Percentiles rank a stretch among this genome's conserved stretches.
Evolutionary conservation across 768 basidiomycete species (phyloP).

Genomic region (Pleurotus platypus): DNA sequence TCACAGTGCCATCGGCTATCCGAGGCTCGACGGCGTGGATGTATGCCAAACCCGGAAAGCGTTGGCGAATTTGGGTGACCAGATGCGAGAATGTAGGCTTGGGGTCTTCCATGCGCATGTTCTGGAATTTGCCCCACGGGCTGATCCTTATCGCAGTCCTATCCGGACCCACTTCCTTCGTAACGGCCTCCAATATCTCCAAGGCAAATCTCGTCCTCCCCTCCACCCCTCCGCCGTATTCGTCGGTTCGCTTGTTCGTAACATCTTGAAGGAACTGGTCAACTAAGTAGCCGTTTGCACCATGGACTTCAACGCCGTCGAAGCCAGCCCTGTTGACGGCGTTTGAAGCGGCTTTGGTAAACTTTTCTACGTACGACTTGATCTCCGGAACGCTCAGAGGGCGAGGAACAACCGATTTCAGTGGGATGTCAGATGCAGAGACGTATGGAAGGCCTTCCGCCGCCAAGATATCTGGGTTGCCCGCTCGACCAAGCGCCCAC

Average conservation of each 20-base stretch:
- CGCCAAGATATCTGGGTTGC: constrained; percentile 26
- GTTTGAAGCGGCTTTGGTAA: constrained; percentile 36
- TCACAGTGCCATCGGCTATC: neutral
- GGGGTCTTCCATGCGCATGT: constrained; percentile 39
- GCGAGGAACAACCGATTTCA: constrained; percentile 17
- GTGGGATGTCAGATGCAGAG: constrained; percentile 26
- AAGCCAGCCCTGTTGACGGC: constrained; percentile 45
- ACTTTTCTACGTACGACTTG: constrained; percentile 29
- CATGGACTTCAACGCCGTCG: constrained; percentile 49
- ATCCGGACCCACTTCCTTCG: constrained; percentile 37
- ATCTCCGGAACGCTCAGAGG: constrained; percentile 36
- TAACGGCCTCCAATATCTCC: constrained; percentile 37
- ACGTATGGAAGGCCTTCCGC: constrained; percentile 31
- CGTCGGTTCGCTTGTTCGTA: constrained; percentile 43
- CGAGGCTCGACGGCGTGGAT: constrained; percentile 35
- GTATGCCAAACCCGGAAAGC: constrained; percentile 37
- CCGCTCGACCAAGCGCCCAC: constrained; percentile 51
- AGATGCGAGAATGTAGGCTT: constrained; percentile 41
- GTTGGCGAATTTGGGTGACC: constrained; percentile 33
- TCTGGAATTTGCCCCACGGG: constrained; percentile 31
- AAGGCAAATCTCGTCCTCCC: constrained; percentile 43
- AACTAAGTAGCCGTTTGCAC: constrained; percentile 25
- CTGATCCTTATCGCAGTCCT: constrained; percentile 40
- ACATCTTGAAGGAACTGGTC: constrained; percentile 43
- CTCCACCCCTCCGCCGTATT: constrained; percentile 49